Percentiles rank a stretch among this genome's conserved stretches.
These are phyloP conservation scores for Leccinellum luteum DNA, from an alignment of 768 basidiomycete genomes.

Conservation along the genomic window DNA sequence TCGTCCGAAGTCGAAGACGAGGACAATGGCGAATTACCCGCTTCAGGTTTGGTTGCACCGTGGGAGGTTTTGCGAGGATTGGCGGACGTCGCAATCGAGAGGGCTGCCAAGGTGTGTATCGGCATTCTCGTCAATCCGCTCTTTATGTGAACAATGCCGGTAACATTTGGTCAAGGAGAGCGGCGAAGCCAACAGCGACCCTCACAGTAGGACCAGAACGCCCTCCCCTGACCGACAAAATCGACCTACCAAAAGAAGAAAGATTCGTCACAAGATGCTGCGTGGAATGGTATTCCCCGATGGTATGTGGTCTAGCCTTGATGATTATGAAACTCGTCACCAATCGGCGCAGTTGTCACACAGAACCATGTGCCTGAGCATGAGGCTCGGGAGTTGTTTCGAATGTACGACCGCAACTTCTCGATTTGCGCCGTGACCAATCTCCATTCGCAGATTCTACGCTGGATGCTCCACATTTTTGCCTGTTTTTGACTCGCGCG, in stretches of 20 bases:
- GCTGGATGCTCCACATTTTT: slow-evolving; percentile 90
- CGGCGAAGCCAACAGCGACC: slow-evolving; percentile 66
- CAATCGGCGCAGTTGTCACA: slow-evolving; percentile 60
- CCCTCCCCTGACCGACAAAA: slow-evolving; percentile 68
- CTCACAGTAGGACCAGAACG: slow-evolving; percentile 71
- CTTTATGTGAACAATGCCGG: neutral
- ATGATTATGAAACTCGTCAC: neutral
- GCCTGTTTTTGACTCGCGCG: slow-evolving; percentile 77
- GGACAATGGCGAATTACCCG: slow-evolving; percentile 75
- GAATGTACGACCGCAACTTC: slow-evolving; percentile 49
- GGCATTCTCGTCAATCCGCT: neutral
- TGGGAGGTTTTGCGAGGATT: slow-evolving; percentile 82
- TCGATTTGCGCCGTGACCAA: slow-evolving; percentile 12
- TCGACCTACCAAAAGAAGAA: slow-evolving; percentile 69
- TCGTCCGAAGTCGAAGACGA: slow-evolving; percentile 86
- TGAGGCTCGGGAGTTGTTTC: slow-evolving; percentile 84
- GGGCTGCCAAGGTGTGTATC: slow-evolving; percentile 65
- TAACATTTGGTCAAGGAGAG: slow-evolving; percentile 53
- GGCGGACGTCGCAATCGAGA: slow-evolving; percentile 77
- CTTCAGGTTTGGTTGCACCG: slow-evolving; percentile 78
- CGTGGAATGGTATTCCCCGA: slow-evolving; percentile 71
- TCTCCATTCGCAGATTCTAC: slow-evolving; percentile 61
- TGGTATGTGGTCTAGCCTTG: slow-evolving; percentile 41
- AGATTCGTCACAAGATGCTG: slow-evolving; percentile 59
- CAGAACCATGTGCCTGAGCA: slow-evolving; percentile 77